A percentile compares a stretch with the other conserved stretches of the same genome.
Evolutionary conservation across 2,329 filamentous ascomycete species (phyloP).

Genomic region (Hypomyces perniciosus): DNA sequence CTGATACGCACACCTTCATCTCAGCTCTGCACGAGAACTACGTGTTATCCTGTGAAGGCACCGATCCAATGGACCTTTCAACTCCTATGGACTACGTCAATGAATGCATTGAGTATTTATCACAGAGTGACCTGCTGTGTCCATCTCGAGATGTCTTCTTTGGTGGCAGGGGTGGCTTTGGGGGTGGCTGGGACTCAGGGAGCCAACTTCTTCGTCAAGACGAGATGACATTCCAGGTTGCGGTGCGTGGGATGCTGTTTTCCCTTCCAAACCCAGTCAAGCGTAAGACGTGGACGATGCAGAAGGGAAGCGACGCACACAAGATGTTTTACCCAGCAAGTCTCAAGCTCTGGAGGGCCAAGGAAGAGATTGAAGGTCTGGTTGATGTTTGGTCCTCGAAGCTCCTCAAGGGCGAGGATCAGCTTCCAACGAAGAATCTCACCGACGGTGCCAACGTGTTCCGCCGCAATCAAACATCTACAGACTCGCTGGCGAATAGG

Average conservation of each 20-base stretch:
- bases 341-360: constrained; percentile 74
- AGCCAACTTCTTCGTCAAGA: constrained; percentile 81
- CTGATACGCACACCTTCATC: constrained; percentile 84
- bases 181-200: constrained; percentile 44
- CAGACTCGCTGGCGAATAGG: constrained; percentile 30
- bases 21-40: constrained; percentile 94
- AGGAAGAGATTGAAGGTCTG: constrained; percentile 72
- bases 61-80: constrained; percentile 41
- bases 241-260: constrained; percentile 80
- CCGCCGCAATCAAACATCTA: constrained; percentile 33
- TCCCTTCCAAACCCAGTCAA: constrained; percentile 82
- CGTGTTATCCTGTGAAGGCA: constrained; percentile 68
- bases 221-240: constrained; percentile 88
- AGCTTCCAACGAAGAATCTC: constrained; percentile 31
- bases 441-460: constrained; percentile 45
- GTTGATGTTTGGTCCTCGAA: constrained; percentile 64
- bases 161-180: constrained; percentile 49
- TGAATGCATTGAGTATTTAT: constrained; percentile 79
- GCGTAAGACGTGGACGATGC: constrained; percentile 45
- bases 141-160: constrained; percentile 66
- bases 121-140: constrained; percentile 79
- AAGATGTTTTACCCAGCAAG: constrained; percentile 92
- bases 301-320: constrained; percentile 55
- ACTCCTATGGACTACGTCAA: constrained; percentile 73
- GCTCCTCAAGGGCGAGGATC: constrained; percentile 49